These are phyloP conservation scores for Geotrichum klebahnii DNA, from an alignment of 1,139 yeast species.

Conservation along the genomic window DNA sequence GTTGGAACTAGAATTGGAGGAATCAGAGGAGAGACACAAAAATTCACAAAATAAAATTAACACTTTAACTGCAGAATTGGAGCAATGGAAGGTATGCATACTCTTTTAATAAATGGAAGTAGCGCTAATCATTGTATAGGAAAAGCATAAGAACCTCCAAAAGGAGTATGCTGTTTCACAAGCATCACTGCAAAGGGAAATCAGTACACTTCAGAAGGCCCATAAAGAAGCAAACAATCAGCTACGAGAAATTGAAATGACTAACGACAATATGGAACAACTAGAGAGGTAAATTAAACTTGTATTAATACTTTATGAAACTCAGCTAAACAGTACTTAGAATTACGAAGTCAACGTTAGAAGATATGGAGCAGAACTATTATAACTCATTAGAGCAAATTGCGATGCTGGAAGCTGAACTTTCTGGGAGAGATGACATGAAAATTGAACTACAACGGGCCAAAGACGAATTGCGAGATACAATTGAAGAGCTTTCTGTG, in stretches of 20 bases:
- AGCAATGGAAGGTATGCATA: constrained; percentile 29
- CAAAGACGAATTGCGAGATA: constrained; percentile 38
- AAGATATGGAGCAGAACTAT: constrained; percentile 36
- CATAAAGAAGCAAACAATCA: constrained; percentile 31
- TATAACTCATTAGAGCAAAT: constrained; percentile 36
- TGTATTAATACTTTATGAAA: constrained; percentile 7
- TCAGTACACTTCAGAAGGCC: constrained; percentile 31
- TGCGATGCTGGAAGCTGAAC: constrained; percentile 39
- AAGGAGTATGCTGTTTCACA: constrained; percentile 34
- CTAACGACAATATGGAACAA: constrained; percentile 41
- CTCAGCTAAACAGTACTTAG: constrained; percentile 15
- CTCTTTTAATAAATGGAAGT: neutral
- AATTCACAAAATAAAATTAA: constrained; percentile 30
- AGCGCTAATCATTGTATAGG: constrained; percentile 18
- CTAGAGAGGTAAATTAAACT: constrained; percentile 4
- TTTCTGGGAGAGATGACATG: constrained; percentile 31
- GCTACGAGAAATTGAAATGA: constrained; percentile 41
- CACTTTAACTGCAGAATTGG: constrained; percentile 28
- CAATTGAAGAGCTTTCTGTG: constrained; percentile 35
- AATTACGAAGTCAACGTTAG: constrained; percentile 35
- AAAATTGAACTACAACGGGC: constrained; percentile 38
- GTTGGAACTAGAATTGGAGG: constrained; percentile 39
- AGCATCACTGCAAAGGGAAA: constrained; percentile 33
- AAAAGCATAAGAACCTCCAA: constrained; percentile 30
- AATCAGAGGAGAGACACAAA: constrained; percentile 33